A percentile compares a stretch with the other conserved stretches of the same genome.
Evolutionary conservation across 2,329 filamentous ascomycete species (phyloP).

Genomic region (Xylariomycetidae sp.): DNA sequence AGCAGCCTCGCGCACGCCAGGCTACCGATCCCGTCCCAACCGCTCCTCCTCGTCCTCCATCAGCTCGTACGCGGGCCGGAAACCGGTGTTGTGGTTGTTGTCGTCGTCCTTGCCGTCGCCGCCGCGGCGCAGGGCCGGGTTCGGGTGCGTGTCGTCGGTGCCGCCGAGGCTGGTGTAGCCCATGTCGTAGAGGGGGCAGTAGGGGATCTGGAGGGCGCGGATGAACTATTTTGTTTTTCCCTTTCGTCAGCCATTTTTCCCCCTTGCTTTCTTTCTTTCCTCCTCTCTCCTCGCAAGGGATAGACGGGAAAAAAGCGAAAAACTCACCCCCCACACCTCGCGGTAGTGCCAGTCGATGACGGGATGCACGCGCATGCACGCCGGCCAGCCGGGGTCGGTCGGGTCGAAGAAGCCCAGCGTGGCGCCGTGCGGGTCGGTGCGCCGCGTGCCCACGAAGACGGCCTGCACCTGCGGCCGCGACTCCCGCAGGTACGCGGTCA

Average conservation of each 20-base stretch:
- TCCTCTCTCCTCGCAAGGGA: background rate
- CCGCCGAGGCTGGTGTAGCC: conserved; percentile 94
- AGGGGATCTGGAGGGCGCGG: conserved; percentile 69
- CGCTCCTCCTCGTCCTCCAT: conserved; percentile 71
- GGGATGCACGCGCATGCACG: conserved; percentile 88
- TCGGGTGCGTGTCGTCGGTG: conserved; percentile 80
- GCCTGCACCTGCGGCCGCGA: conserved; percentile 62
- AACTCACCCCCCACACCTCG: conserved; percentile 85
- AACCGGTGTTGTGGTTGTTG: conserved; percentile 33
- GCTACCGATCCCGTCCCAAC: conserved; percentile 55
- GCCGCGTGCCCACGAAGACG: conserved; percentile 79
- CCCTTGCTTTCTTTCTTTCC: background rate
- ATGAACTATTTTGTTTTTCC: conserved; percentile 55
- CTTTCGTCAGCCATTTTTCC: conserved; percentile 4
- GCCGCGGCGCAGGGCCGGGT: conserved; percentile 58
- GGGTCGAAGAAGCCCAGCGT: conserved; percentile 74
- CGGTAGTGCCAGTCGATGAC: conserved; percentile 97
- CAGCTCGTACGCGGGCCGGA: conserved; percentile 70
- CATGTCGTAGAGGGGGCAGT: conserved; percentile 78
- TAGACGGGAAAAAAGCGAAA: conserved; percentile 5
- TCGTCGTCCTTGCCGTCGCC: conserved; percentile 13
- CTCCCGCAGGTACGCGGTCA: conserved; percentile 68
- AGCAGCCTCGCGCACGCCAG: too few species aligned
- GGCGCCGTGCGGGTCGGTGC: conserved; percentile 87
- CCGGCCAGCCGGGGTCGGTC: conserved; percentile 86